Conservation (phyloP, 2,329 filamentous ascomycete genomes). For the Aureobasidium sp. region DNA sequence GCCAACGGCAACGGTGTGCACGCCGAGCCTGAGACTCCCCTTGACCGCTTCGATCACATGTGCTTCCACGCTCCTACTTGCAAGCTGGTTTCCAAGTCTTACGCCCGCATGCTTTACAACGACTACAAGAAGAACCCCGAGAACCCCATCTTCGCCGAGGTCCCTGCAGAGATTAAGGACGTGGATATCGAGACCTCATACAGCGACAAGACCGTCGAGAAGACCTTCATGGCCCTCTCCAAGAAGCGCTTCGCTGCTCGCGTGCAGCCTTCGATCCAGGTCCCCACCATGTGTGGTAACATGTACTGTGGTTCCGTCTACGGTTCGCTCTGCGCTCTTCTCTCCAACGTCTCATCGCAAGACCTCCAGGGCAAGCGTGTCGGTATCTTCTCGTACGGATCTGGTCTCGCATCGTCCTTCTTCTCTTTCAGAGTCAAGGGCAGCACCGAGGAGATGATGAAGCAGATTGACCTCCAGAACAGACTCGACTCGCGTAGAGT, state of each 20-base stretch:
- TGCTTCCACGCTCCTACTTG: conserved; percentile 49
- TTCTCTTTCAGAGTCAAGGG: conserved; percentile 45
- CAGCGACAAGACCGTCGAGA: conserved; percentile 47
- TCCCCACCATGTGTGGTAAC: conserved; percentile 49
- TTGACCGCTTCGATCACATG: conserved; percentile 51
- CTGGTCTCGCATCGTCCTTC: conserved; percentile 45
- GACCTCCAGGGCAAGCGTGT: conserved; percentile 45
- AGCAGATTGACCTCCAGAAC: conserved; percentile 42
- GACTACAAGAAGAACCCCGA: conserved; percentile 43
- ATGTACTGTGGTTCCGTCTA: conserved; percentile 51
- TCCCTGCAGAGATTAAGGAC: conserved; percentile 42
- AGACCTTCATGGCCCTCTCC: conserved; percentile 45
- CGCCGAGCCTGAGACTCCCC: conserved; percentile 36
- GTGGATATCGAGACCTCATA: conserved; percentile 41
- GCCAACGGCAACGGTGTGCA: conserved; percentile 38
- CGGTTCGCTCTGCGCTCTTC: conserved; percentile 42
- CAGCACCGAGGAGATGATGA: conserved; percentile 39
- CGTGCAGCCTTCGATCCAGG: conserved; percentile 44
- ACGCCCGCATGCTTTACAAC: conserved; percentile 47
- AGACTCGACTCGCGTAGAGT: conserved; percentile 40
- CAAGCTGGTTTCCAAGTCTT: conserved; percentile 50
- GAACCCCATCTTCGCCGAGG: conserved; percentile 44
- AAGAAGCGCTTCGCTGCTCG: conserved; percentile 46
- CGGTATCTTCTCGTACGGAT: conserved; percentile 48
- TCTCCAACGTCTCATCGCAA: conserved; percentile 40